Evolutionary conservation across 106 monocot genomes (phyloP).

Genomic region (Phalaenopsis aphrodite): DNA sequence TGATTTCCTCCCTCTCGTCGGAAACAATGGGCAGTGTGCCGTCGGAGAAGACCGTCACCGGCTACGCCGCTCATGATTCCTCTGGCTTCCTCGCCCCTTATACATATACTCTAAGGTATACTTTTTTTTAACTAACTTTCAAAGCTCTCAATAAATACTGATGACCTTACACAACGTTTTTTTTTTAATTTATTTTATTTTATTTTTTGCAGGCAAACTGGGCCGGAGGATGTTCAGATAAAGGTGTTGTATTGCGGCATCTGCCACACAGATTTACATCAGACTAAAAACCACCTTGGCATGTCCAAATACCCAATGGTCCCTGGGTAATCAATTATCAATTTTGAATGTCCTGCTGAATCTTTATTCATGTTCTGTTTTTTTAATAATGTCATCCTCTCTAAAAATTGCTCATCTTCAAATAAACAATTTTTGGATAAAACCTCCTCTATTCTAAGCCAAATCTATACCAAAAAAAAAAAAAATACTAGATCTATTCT

Average conservation of each 20-base stretch:
- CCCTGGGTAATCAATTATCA: conserved; percentile 60
- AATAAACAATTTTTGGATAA: too few relatives aligned
- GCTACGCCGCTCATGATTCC: conserved; percentile 80
- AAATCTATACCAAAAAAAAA: too few relatives aligned
- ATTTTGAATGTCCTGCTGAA: not conserved
- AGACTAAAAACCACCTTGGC: conserved; percentile 86
- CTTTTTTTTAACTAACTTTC: not conserved
- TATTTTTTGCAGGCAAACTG: conserved; percentile 43
- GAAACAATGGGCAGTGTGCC: conserved; percentile 47
- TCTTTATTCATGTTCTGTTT: too few relatives aligned
- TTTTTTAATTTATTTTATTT: too few relatives aligned
- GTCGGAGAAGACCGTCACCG: conserved; percentile 33
- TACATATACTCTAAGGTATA: conserved; percentile 67
- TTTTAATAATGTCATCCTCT: too few relatives aligned
- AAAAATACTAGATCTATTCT: not conserved
- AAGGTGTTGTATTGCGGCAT: conserved; percentile 88
- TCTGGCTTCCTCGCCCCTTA: conserved; percentile 66
- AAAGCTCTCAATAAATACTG: too few relatives aligned
- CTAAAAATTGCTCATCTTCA: not conserved
- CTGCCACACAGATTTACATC: conserved; percentile 94
- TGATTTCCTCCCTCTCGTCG: not conserved
- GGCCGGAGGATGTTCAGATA: conserved; percentile 74
- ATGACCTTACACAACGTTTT: not conserved
- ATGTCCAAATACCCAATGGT: conserved; percentile 97
- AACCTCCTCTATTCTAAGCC: too few relatives aligned